Evolutionary conservation across 2,329 filamentous ascomycete genomes (phyloP).

Genomic region (Trichoderma citrinoviride): DNA sequence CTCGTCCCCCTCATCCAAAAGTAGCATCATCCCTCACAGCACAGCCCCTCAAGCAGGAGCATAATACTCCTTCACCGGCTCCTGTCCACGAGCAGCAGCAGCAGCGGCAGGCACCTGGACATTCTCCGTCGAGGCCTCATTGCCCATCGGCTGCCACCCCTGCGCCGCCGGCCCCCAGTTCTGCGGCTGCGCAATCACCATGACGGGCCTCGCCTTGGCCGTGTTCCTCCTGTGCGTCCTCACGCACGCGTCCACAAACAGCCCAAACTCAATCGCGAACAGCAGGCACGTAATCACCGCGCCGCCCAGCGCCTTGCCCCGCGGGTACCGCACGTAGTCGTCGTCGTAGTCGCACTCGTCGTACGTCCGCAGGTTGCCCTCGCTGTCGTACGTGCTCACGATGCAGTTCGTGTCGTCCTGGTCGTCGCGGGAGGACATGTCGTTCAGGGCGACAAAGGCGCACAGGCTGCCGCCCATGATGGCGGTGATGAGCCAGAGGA

Average conservation of each 20-base stretch:
- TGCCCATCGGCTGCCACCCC: slow-evolving; percentile 33
- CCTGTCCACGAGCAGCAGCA: neutral
- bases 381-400: neutral
- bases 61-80: slow-evolving; percentile 10
- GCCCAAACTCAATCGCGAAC: slow-evolving; percentile 36
- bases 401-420: slow-evolving; percentile 20
- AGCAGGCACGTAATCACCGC: slow-evolving; percentile 29
- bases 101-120: slow-evolving; percentile 1
- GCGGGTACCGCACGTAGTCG: neutral
- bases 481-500: slow-evolving; percentile 41
- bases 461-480: slow-evolving; percentile 29
- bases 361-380: neutral
- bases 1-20: neutral
- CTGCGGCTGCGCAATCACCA: slow-evolving; percentile 30
- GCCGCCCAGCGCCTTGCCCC: slow-evolving; percentile 21
- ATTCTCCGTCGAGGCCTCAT: neutral
- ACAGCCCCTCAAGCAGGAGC: neutral
- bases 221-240: slow-evolving; percentile 37
- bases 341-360: neutral
- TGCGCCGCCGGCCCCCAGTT: slow-evolving; percentile 33
- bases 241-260: slow-evolving; percentile 43
- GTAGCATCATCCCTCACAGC: neutral
- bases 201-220: slow-evolving; percentile 25
- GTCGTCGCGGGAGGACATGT: neutral
- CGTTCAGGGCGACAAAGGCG: neutral